Evolutionary conservation across 345 rosid genomes (phyloP).

Genomic region (Salix udensis): DNA sequence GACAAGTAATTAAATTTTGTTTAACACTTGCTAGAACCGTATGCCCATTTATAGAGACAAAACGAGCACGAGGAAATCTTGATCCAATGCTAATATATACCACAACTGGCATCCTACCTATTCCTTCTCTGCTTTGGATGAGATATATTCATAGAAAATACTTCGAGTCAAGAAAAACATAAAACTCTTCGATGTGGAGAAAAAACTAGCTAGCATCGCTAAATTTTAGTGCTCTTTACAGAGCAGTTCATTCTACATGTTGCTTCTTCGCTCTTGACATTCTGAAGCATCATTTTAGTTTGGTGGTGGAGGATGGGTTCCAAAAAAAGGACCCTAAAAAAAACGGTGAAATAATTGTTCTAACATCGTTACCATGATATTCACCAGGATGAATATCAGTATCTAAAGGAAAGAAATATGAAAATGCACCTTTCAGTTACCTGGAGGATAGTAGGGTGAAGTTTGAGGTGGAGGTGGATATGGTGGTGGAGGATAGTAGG

Average conservation of each 20-base stretch:
- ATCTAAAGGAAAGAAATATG: not conserved
- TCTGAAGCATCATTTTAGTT: slow-evolving; percentile 32
- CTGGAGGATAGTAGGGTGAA: slow-evolving; percentile 53
- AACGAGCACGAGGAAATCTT: too few species aligned
- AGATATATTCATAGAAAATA: not conserved
- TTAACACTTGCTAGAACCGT: too few species aligned
- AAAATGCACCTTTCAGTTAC: slow-evolving; percentile 17
- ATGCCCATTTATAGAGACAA: too few species aligned
- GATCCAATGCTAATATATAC: too few species aligned
- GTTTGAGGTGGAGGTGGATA: slow-evolving; percentile 34
- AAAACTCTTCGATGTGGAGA: not conserved
- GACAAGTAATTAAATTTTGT: too few species aligned
- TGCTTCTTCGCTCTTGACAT: not conserved
- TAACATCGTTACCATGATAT: not conserved
- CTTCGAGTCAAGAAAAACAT: not conserved
- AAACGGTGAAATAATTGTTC: not conserved
- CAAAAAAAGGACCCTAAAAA: slow-evolving; percentile 53
- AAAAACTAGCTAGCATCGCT: not conserved
- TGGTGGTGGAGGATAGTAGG: slow-evolving; percentile 31
- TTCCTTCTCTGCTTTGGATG: not conserved
- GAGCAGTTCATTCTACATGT: not conserved
- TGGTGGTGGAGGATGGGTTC: slow-evolving; percentile 55
- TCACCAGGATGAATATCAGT: not conserved
- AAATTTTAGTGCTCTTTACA: not conserved
- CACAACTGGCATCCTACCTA: not conserved